Evolutionary conservation across 1,284 basidiomycete genomes (phyloP).

Genomic region (Ceratobasidium papillatum): DNA sequence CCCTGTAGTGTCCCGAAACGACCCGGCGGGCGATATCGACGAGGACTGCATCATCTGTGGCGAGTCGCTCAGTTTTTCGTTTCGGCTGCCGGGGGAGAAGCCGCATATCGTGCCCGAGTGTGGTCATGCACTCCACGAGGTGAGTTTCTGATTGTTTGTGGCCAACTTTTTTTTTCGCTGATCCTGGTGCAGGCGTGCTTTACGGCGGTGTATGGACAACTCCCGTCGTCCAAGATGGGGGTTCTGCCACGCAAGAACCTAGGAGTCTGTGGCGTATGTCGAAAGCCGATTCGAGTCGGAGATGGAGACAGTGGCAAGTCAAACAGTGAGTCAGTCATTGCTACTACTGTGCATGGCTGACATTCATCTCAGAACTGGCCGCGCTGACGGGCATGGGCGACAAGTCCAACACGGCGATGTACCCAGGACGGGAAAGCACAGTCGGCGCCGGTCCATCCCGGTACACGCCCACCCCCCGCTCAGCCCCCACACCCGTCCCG

Average conservation of each 20-base stretch:
- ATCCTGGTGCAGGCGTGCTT: constrained; percentile 80
- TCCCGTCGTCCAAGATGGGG: constrained; percentile 65
- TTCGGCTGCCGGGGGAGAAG: constrained; percentile 91
- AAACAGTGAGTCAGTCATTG: constrained; percentile 73
- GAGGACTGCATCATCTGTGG: constrained; percentile 91
- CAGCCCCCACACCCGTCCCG: constrained; percentile 44
- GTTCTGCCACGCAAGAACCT: constrained; percentile 74
- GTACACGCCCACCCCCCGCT: constrained; percentile 38
- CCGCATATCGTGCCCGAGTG: constrained; percentile 96
- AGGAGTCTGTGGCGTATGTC: constrained; percentile 96
- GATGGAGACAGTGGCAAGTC: constrained; percentile 82
- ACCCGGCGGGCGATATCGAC: constrained; percentile 72
- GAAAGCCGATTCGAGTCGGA: constrained; percentile 92
- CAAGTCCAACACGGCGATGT: constrained; percentile 62
- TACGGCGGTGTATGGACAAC: constrained; percentile 91
- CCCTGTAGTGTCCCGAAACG: constrained; percentile 68
- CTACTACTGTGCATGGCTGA: neutral
- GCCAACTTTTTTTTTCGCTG: neutral
- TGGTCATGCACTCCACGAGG: constrained; percentile 96
- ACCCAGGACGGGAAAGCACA: constrained; percentile 69
- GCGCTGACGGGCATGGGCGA: constrained; percentile 88
- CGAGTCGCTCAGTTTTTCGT: constrained; percentile 87
- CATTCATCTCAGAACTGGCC: constrained; percentile 67
- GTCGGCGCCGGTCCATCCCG: constrained; percentile 47
- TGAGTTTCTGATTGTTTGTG: constrained; percentile 53